These are phyloP conservation scores for Suhomyces terraborum DNA, from an alignment of 1,139 yeast species.

Conservation along the genomic window DNA sequence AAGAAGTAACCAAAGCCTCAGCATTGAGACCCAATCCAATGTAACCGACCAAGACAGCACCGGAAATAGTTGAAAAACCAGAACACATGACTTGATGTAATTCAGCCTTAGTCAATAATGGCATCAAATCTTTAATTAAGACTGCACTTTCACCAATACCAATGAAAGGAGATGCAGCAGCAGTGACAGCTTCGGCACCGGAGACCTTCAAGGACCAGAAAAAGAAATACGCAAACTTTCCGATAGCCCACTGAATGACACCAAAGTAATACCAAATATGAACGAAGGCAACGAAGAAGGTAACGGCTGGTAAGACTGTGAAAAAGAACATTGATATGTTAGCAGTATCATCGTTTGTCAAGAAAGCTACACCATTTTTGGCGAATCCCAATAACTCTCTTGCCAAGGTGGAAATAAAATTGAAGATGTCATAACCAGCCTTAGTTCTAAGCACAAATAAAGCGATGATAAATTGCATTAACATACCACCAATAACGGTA, in stretches of 20 bases:
- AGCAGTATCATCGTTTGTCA: constrained; percentile 47
- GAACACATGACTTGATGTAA: constrained; percentile 67
- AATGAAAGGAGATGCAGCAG: constrained; percentile 69
- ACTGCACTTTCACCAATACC: constrained; percentile 73
- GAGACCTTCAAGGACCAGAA: constrained; percentile 63
- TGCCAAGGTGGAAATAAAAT: constrained; percentile 62
- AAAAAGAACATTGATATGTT: constrained; percentile 54
- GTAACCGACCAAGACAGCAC: constrained; percentile 66
- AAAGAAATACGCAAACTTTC: constrained; percentile 60
- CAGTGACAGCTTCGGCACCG: constrained; percentile 70
- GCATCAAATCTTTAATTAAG: constrained; percentile 62
- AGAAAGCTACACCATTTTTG: constrained; percentile 62
- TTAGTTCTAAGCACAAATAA: constrained; percentile 63
- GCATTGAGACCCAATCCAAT: constrained; percentile 66
- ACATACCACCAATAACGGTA: constrained; percentile 62
- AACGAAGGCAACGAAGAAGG: constrained; percentile 65
- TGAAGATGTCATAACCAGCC: constrained; percentile 64
- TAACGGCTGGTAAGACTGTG: constrained; percentile 61
- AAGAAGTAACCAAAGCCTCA: constrained; percentile 64
- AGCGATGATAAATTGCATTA: constrained; percentile 64
- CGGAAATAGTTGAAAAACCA: constrained; percentile 69
- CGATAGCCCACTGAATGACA: constrained; percentile 61
- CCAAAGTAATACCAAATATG: constrained; percentile 66
- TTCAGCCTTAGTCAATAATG: constrained; percentile 63
- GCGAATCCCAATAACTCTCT: constrained; percentile 64